Conservation (phyloP, 2,329 filamentous ascomycete species). For the Aciculosporium take region DNA sequence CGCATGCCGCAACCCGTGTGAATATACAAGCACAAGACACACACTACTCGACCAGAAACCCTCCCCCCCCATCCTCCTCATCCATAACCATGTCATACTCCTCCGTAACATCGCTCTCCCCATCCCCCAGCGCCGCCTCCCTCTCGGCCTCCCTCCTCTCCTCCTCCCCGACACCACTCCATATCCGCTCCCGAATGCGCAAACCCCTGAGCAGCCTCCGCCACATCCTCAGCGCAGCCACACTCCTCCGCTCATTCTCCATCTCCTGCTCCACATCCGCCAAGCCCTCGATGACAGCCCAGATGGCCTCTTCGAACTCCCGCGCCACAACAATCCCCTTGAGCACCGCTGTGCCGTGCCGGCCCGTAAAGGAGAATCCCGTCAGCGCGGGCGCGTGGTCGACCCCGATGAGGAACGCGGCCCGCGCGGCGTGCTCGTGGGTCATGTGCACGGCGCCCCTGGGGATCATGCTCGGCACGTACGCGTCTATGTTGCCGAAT, state of each 20-base stretch:
- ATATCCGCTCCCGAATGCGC: slow-evolving; percentile 61
- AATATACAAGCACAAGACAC: too few relatives aligned
- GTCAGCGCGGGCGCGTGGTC: slow-evolving; percentile 85
- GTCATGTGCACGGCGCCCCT: slow-evolving; percentile 61
- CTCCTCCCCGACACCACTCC: slow-evolving; percentile 37
- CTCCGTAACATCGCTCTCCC: slow-evolving; percentile 26
- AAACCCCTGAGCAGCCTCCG: slow-evolving; percentile 60
- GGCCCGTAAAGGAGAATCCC: slow-evolving; percentile 76
- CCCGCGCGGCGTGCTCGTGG: slow-evolving; percentile 46
- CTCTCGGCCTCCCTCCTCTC: slow-evolving; percentile 27
- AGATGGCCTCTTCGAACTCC: slow-evolving; percentile 58
- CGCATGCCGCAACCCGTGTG: too few relatives aligned
- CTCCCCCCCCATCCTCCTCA: slow-evolving; percentile 29
- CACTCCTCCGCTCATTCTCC: slow-evolving; percentile 55
- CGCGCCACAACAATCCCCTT: slow-evolving; percentile 62
- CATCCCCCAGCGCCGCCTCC: slow-evolving; percentile 23
- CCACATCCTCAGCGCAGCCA: slow-evolving; percentile 55
- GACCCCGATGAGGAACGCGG: slow-evolving; percentile 61
- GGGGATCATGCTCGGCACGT: slow-evolving; percentile 84
- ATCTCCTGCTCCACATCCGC: slow-evolving; percentile 49
- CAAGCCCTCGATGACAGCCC: slow-evolving; percentile 53
- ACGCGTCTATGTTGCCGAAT: slow-evolving; percentile 88
- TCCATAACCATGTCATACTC: slow-evolving; percentile 28
- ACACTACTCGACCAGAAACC: slow-evolving; percentile 28
- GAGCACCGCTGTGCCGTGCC: slow-evolving; percentile 72